phyloP scores from a whole-genome alignment of 345 rosid genomes.

The Citrus hindsii region DNA sequence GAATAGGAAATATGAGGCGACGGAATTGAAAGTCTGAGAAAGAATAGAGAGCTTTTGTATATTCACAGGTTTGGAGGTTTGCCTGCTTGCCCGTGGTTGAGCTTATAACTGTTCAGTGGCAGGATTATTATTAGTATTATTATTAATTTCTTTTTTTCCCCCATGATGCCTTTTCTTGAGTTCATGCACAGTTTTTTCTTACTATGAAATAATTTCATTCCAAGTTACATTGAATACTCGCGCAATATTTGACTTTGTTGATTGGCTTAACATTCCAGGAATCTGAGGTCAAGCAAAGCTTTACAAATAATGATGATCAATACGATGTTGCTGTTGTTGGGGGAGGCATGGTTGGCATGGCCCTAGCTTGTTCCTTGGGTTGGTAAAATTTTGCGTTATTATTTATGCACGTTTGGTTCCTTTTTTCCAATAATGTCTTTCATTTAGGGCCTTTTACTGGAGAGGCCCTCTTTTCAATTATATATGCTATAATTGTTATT shows the following conservation, averaged over 20 bases:
- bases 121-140: background rate
- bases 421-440: background rate
- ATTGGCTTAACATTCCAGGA: conserved; percentile 27
- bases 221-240: background rate
- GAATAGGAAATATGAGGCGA: no score
- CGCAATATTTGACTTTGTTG: background rate
- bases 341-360: conserved; percentile 98
- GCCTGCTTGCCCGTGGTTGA: background rate
- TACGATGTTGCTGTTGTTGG: conserved; percentile 92
- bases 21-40: background rate
- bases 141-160: background rate
- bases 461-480: background rate
- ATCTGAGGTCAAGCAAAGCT: conserved; percentile 22
- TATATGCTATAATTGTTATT: background rate
- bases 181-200: background rate
- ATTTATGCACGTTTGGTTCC: background rate
- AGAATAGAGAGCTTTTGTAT: background rate
- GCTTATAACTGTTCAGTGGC: no score
- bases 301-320: conserved; percentile 26
- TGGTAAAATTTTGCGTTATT: conserved; percentile 6
- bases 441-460: background rate
- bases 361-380: conserved; percentile 94
- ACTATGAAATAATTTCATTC: background rate
- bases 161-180: background rate
- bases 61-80: background rate